These are phyloP conservation scores for Ricinus communis DNA, from an alignment of 345 rosid genomes.

Conservation along the genomic window DNA sequence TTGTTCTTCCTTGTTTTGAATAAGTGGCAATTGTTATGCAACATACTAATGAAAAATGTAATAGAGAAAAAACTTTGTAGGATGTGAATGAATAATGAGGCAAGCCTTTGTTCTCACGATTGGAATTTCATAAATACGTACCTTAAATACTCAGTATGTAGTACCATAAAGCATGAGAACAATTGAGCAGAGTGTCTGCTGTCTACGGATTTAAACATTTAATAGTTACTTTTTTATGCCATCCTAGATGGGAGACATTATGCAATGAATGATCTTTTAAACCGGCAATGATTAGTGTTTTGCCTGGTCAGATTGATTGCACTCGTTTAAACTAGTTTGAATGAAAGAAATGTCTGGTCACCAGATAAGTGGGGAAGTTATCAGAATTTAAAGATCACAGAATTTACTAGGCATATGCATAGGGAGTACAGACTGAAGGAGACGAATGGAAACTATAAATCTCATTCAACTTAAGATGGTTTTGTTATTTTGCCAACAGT, in stretches of 20 bases:
- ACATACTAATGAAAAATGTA: background rate
- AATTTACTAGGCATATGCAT: background rate
- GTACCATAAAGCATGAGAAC: too few relatives aligned
- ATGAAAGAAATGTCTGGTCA: background rate
- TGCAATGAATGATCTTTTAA: background rate
- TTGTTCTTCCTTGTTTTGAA: background rate
- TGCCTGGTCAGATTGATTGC: background rate
- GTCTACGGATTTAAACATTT: background rate
- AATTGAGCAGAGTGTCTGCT: too few relatives aligned
- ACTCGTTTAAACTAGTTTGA: background rate
- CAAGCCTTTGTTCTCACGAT: too few relatives aligned
- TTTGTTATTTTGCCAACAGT: constrained; percentile 3
- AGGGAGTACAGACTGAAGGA: background rate
- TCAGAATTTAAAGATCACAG: background rate
- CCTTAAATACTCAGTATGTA: too few relatives aligned
- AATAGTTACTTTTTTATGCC: background rate
- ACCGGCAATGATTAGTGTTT: background rate
- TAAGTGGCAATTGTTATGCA: background rate
- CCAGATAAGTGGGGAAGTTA: too few relatives aligned
- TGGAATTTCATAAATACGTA: too few relatives aligned
- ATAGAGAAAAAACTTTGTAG: background rate
- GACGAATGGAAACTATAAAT: background rate
- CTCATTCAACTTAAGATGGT: background rate
- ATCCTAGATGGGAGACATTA: background rate
- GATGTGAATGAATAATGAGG: background rate